Base-by-base conservation (phyloP, 2,329 filamentous ascomycete species). In the Scytalidium sp. region DNA sequence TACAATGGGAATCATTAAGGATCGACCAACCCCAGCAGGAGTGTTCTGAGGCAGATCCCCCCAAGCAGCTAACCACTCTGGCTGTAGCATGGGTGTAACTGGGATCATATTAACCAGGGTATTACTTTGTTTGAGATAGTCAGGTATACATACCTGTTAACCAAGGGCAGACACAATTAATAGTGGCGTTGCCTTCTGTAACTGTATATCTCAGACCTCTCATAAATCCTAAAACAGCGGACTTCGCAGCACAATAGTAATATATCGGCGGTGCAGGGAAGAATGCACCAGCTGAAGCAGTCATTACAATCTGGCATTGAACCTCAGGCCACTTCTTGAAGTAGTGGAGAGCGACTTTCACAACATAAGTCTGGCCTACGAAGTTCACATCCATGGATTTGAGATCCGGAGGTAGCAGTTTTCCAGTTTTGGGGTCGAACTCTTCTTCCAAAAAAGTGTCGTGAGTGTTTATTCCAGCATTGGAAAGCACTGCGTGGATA, bases 401-500 rank as follows among this genome's bases (percentile, higher is more conserved):
- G 39, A 32, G 55, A 42, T 40, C 50, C 13, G 42, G 44, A 11
- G 50, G 46, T 9, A 22, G 40, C 3, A 32, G 27, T 15, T 46
- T 53, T 40, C 53, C 50, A n/a, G 40, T 19, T 23, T 46, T 44
- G 6, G 45, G 20, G 9, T 43, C n/a, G 25, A 55, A 57, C 6
- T 53, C 47, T 39, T 55, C 54, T 11, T 45, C 3, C 6, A 46
- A 17, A 22, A 27, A 22, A 21, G 43, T 25, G 15, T 22, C 40
- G 43, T 32, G 19, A 13, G 50, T 45, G 10, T 55, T 55, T 2
- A 57, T 47, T 22, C 60, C 59, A 5, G 56, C 55, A 46, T 62
- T 62, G 29, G 55, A 58, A 41, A 62, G 56, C 1, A 58, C 55
- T 21, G 60, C 53, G 42, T 60, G 53, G 29, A 62, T 50, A 17